Conservation (phyloP, 163 green algal species). For the Scenedesmus sp. region DNA sequence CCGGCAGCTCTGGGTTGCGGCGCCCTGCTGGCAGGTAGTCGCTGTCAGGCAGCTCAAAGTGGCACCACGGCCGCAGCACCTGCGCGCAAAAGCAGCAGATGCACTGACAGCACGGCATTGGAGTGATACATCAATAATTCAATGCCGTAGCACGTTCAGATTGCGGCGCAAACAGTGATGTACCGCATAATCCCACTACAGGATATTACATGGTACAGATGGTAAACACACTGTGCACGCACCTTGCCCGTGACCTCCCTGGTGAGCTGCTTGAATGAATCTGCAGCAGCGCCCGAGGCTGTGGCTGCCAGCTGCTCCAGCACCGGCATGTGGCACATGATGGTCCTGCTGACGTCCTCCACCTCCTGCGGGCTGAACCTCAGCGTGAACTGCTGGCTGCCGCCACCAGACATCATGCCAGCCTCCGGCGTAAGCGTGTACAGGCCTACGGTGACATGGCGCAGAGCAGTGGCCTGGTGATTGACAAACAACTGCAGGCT, state of each 20-base stretch:
- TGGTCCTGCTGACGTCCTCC: constrained; percentile 64
- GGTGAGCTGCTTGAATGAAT: constrained; percentile 51
- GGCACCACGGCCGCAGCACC: constrained; percentile 83
- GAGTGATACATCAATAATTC: no score
- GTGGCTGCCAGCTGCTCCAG: constrained; percentile 18
- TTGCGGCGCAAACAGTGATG: no score
- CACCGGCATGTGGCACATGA: constrained; percentile 27
- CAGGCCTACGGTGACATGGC: constrained; percentile 13
- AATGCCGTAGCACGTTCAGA: no score
- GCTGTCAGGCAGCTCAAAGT: constrained; percentile 86
- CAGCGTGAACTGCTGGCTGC: constrained; percentile 69
- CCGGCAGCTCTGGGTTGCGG: constrained; percentile 72
- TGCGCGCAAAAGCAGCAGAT: background rate
- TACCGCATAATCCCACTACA: background rate
- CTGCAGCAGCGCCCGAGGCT: background rate
- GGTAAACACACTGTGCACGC: background rate
- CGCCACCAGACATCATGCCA: constrained; percentile 54
- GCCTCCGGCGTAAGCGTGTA: constrained; percentile 59
- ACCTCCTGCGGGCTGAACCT: constrained; percentile 81
- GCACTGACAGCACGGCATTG: background rate
- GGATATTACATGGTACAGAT: background rate
- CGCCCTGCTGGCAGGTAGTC: constrained; percentile 72
- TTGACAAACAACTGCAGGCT: background rate
- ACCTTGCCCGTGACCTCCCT: constrained; percentile 66
- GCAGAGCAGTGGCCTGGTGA: background rate